phyloP scores from a whole-genome alignment of 2,329 filamentous ascomycete genomes.

The Metarhizium humberi region DNA sequence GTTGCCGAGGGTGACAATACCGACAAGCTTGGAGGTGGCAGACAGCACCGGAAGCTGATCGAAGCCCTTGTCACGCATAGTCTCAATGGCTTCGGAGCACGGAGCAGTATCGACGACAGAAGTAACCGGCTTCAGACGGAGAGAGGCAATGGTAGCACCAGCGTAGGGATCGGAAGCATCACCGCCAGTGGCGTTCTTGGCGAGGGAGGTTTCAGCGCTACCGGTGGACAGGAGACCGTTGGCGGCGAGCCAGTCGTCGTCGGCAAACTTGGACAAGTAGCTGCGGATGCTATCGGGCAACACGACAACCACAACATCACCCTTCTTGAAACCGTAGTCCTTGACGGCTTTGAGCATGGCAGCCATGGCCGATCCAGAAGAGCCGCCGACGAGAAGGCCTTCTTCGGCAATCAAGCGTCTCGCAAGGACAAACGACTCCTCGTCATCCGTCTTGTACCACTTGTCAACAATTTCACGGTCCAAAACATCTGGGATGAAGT shows the following conservation, averaged over 20 bases:
- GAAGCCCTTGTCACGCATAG: slow-evolving; percentile 96
- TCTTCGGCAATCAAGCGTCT: slow-evolving; percentile 87
- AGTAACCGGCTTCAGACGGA: slow-evolving; percentile 88
- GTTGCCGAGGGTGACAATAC: slow-evolving; percentile 90
- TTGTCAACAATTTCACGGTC: slow-evolving; percentile 72
- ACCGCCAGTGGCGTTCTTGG: slow-evolving; percentile 24
- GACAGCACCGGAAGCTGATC: slow-evolving; percentile 91
- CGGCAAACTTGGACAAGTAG: slow-evolving; percentile 96
- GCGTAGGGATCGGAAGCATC: slow-evolving; percentile 58
- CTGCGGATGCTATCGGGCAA: slow-evolving; percentile 94
- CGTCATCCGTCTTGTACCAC: slow-evolving; percentile 98
- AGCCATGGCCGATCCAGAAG: slow-evolving; percentile 84
- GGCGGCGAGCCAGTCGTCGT: slow-evolving; percentile 97
- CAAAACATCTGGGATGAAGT: slow-evolving; percentile 93
- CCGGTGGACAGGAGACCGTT: slow-evolving; percentile 75
- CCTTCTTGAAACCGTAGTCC: slow-evolving; percentile 68
- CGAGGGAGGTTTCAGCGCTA: slow-evolving; percentile 38
- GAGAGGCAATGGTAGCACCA: slow-evolving; percentile 68
- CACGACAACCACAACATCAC: slow-evolving; percentile 83
- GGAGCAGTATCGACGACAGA: slow-evolving; percentile 63
- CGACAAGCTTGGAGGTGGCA: slow-evolving; percentile 64
- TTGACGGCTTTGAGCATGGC: slow-evolving; percentile 69
- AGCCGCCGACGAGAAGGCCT: slow-evolving; percentile 86
- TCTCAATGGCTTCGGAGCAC: slow-evolving; percentile 86
- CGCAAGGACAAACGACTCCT: slow-evolving; percentile 84